Evolutionary conservation across 768 basidiomycete species (phyloP), one percentile per base, ranked within the genome.

Genomic region (Pholiota microspora): DNA sequence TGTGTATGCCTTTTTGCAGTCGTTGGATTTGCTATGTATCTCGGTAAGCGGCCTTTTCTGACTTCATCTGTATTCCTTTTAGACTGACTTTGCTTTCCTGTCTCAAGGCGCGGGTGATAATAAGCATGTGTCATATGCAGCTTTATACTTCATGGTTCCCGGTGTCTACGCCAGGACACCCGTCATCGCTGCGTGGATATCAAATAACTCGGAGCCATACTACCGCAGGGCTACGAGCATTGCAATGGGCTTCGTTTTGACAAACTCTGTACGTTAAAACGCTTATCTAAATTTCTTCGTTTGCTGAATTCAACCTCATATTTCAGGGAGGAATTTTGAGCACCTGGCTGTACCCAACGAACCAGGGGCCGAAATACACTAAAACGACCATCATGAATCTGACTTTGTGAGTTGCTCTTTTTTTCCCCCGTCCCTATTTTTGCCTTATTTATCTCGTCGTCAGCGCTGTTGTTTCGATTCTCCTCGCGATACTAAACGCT

Each of bases 341-440:
- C 53, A 73, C 73, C 6, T 75, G 72, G 73, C 59, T 68, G 7
- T 73, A 69, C 61, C 73, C 73, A 23, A 69, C 71, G 0, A 73
- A 67, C 1, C 68, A 73, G 55, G 71, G 71, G 1, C 72, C 73
- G 4, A 64, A 60, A 13, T 74, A 69, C 53, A 69, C 49, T 24
- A 71, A 68, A 35, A 72, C 73, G 3, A 73, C 68, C 0, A 73
- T 73, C 18, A 69, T 73, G 64, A 66, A 72, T 47, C 58, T 73
- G 12, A 54, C 58, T 7, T 74, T 74, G 73, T 74, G 35, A 59
- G 70, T 67, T n/a, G n/a, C n/a, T n/a, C n/a, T n/a, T n/a, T 15
- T 23, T 15, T 54, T 42, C 23, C 15, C 23, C 31, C 36, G 4
- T 6, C 18, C 38, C 27, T n/a, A 31, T 24, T 28, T 16, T 18